phyloP scores from a whole-genome alignment of 176 grass and related monocot species.

The Zoysia japonica region DNA sequence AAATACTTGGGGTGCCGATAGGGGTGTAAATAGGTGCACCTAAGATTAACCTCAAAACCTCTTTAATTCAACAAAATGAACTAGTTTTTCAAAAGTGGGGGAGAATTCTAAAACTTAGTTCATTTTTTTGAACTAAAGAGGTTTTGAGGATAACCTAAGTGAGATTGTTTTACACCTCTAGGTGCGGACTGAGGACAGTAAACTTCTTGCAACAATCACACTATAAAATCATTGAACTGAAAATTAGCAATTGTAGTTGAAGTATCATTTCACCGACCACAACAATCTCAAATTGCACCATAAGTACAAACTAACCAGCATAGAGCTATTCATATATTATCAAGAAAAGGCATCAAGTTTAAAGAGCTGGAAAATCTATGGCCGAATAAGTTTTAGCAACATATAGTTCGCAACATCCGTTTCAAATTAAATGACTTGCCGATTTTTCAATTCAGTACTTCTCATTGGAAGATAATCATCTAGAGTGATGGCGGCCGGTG shows the following conservation, averaged over 20 bases:
- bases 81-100: no score
- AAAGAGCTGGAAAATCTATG: background rate
- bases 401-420: background rate
- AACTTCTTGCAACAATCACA: slow-evolving; percentile 14
- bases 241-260: background rate
- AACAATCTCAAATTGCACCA: background rate
- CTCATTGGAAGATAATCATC: slow-evolving; percentile 88
- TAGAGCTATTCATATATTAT: background rate
- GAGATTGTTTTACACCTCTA: no score
- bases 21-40: no score
- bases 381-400: background rate
- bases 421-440: slow-evolving; percentile 36
- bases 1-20: background rate
- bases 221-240: background rate
- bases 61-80: no score
- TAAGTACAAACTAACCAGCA: slow-evolving; percentile 10
- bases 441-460: slow-evolving; percentile 88
- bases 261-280: background rate
- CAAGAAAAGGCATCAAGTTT: background rate
- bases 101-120: no score
- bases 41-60: no score
- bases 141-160: no score
- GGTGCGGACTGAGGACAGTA: background rate
- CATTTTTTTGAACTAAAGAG: no score
- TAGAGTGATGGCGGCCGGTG: slow-evolving; percentile 48